Evolutionary conservation across 2,329 filamentous ascomycete genomes (phyloP).

Genomic region (Monosporascus ibericus): DNA sequence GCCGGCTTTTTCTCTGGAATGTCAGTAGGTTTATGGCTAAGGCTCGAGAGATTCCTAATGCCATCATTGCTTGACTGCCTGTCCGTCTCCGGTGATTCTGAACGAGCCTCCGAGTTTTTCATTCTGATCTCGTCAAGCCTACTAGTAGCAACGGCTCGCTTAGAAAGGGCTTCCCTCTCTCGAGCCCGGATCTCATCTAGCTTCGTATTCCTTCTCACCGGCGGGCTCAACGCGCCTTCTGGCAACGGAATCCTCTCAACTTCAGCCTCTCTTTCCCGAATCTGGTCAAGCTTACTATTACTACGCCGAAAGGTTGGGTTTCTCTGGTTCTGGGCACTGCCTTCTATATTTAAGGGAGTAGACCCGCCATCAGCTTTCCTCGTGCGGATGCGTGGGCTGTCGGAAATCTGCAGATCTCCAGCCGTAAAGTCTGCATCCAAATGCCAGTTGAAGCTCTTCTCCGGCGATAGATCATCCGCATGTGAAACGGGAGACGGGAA

Average conservation of each 20-base stretch:
- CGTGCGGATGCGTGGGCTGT: conserved; percentile 46
- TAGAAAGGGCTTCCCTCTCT: conserved; percentile 39
- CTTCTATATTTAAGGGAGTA: conserved; percentile 2
- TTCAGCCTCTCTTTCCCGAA: conserved; percentile 29
- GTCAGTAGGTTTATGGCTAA: conserved; percentile 1
- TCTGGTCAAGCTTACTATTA: conserved; percentile 30
- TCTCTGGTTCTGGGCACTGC: conserved; percentile 2
- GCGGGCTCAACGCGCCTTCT: conserved; percentile 10
- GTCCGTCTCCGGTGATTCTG: conserved; percentile 35
- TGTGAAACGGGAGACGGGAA: conserved; percentile 15
- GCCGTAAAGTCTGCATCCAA: conserved; percentile 53
- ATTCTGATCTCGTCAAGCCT: conserved; percentile 48
- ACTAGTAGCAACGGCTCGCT: conserved; percentile 40
- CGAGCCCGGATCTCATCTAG: conserved; percentile 42
- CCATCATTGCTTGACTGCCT: conserved; percentile 24
- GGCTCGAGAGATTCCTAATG: conserved; percentile 5
- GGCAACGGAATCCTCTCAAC: conserved; percentile 18
- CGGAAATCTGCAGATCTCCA: conserved; percentile 47
- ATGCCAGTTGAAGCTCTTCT: conserved; percentile 50
- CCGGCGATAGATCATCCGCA: conserved; percentile 30
- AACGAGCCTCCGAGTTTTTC: conserved; percentile 36
- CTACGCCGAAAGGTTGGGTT: conserved; percentile 19
- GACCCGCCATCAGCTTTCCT: conserved; percentile 22
- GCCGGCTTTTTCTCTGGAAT: neutral
- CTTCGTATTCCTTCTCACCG: conserved; percentile 33